Evolutionary conservation across 495 filamentous ascomycete species (phyloP).

Genomic region (Beverwykella pulmonaria): DNA sequence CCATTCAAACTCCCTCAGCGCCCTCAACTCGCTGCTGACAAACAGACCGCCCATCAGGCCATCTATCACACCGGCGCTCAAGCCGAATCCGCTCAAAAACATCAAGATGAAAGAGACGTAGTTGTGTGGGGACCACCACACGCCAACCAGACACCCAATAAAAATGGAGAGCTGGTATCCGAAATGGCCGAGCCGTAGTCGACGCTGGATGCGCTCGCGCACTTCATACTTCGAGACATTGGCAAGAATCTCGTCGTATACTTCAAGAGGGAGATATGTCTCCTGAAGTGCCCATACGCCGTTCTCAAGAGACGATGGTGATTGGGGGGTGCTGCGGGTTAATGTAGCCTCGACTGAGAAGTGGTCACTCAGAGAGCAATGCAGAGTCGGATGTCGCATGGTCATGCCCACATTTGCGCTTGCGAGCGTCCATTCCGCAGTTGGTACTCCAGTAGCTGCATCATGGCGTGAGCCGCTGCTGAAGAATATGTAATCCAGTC

Average conservation of each 20-base stretch:
- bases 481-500: slow-evolving; percentile 94
- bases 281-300: slow-evolving; percentile 6
- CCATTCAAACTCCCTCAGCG: slow-evolving; percentile 93
- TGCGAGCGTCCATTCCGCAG: slow-evolving; percentile 65
- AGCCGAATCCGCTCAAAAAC: slow-evolving; percentile 72
- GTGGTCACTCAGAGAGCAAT: slow-evolving; percentile 89
- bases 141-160: slow-evolving; percentile 71
- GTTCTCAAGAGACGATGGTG: slow-evolving; percentile 3
- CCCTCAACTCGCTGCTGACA: slow-evolving; percentile 76
- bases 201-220: slow-evolving; percentile 70
- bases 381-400: slow-evolving; percentile 74
- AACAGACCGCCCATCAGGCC: slow-evolving; percentile 86
- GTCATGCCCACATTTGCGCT: slow-evolving; percentile 76
- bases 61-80: slow-evolving; percentile 75
- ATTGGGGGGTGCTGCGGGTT: slow-evolving; percentile 23
- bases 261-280: slow-evolving; percentile 51
- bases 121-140: slow-evolving; percentile 80
- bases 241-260: slow-evolving; percentile 73
- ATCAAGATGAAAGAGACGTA: slow-evolving; percentile 81
- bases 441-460: slow-evolving; percentile 31
- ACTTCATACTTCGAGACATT: slow-evolving; percentile 65
- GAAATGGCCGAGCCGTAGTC: slow-evolving; percentile 73
- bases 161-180: slow-evolving; percentile 63
- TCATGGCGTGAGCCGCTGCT: slow-evolving; percentile 42
- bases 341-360: slow-evolving; percentile 80